Evolutionary conservation across 345 rosid genomes (phyloP).

Genomic region (Eucalyptus lansdowneana): DNA sequence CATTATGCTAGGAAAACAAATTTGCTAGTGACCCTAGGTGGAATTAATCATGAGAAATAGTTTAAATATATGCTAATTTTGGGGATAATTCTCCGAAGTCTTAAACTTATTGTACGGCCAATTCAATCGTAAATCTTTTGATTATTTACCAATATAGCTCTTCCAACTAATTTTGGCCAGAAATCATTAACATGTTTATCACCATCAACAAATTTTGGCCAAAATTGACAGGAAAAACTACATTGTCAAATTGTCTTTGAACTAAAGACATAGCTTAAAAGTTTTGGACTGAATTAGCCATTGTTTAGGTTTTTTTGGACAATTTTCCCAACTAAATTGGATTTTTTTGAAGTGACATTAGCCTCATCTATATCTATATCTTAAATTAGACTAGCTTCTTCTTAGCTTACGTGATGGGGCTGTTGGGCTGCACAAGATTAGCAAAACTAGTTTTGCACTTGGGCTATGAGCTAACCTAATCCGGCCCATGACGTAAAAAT

Average conservation of each 20-base stretch:
- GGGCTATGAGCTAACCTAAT: background rate
- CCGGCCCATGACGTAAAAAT: background rate
- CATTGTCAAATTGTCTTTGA: background rate
- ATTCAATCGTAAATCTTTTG: background rate
- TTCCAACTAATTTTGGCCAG: accelerated
- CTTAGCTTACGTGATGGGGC: background rate
- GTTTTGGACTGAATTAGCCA: background rate
- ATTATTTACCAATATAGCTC: background rate
- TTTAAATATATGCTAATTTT: background rate
- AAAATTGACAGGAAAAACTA: background rate
- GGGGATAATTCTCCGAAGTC: background rate
- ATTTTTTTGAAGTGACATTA: background rate
- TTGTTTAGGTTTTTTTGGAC: background rate
- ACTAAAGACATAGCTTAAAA: background rate
- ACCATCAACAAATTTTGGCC: accelerated
- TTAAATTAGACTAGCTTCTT: background rate
- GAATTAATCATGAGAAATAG: background rate
- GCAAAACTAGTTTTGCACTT: background rate
- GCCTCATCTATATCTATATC: background rate
- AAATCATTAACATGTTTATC: background rate
- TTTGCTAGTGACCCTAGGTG: background rate
- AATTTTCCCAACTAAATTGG: background rate
- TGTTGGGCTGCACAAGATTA: background rate
- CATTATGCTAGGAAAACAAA: background rate
- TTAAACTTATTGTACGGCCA: background rate